Evolutionary conservation across 2,329 filamentous ascomycete species (phyloP), one percentile per base, ranked within the genome.

Genomic region (Blastomyces percursus): DNA sequence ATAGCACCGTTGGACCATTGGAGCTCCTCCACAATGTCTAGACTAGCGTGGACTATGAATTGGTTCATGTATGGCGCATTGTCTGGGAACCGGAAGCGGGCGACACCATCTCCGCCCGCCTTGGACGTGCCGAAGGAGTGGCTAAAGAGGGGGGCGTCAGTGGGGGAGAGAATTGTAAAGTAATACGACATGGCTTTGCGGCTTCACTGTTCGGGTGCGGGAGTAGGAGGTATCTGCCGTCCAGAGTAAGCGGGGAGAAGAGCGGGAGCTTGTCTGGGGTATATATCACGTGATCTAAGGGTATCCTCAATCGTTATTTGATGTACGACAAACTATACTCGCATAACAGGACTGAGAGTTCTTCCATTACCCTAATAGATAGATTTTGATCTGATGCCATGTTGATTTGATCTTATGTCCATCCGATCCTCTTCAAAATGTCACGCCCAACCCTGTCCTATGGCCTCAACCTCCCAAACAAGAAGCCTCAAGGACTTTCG

Each of bases 71-170:
- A 90, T 66, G 90, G 86, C 61, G 93, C 89, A 71, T 95, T 87
- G 67, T 96, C 90, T 63, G 84, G 85, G 81, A 96, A 96, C 72
- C 90, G 89, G 65, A 96, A 97, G 71, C 90, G 88, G 57, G 93
- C 84, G 73, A 91, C 82, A 69, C 94, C 94, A 80, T 97, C 94
- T 73, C 93, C 93, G 78, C 93, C 92, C 70, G 91, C 88, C 77
- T 96, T 96, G 50, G 91, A 96, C 48, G 93, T 96, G 70, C 94
- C 94, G 75, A 99, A 99, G 73, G 96, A 92, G 77, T 95, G 86
- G 78, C 96, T 93, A 79, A 97, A 99, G 68, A 99, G 84, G 42
- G 94, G 93, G 73, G 93, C 95, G 80, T 99, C 94, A 70, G 91
- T 90, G 27, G 91, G 95, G 72, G 92, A 94, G 75, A 99, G 86